Evolutionary conservation across 108 stramenopile genomes (phyloP).

Genomic region (Aurantiochytrium sp.): DNA sequence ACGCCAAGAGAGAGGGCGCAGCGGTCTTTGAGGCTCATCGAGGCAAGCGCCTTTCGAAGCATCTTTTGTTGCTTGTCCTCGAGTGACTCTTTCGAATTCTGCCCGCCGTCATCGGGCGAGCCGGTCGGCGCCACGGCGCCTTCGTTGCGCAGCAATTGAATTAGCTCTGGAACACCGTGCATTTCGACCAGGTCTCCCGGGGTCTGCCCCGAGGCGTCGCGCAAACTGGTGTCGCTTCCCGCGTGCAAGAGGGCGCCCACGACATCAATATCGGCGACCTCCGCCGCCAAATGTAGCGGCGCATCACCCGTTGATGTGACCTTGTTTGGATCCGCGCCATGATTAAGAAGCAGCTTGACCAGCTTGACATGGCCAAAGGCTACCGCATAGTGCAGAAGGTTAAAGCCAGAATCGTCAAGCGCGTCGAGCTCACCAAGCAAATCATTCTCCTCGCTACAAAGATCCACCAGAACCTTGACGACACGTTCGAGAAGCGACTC

Average conservation of each 20-base stretch:
- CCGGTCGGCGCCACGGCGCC: too few relatives aligned
- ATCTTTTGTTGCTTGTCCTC: conserved; percentile 6
- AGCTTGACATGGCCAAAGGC: neutral
- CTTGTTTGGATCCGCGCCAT: neutral
- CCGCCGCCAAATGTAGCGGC: neutral
- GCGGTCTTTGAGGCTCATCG: conserved; percentile 13
- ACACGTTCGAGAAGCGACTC: neutral
- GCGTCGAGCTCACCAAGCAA: neutral
- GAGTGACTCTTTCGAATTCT: neutral
- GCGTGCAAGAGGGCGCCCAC: neutral
- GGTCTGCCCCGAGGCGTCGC: neutral
- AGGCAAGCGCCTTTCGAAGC: conserved; percentile 8
- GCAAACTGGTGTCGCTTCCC: neutral
- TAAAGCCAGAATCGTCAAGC: neutral
- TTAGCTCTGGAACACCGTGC: neutral
- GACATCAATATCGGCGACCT: neutral
- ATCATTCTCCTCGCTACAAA: neutral
- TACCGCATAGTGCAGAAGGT: neutral
- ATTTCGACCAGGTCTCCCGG: neutral
- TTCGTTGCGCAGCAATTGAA: neutral
- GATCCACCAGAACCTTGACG: neutral
- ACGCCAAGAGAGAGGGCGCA: neutral
- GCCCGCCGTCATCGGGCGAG: neutral
- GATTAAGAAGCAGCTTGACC: neutral
- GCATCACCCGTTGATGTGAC: neutral